Evolutionary conservation across 495 filamentous ascomycete genomes (phyloP), one percentile per base, ranked within the genome.

Genomic region (Aspergillus heteromorphus): DNA sequence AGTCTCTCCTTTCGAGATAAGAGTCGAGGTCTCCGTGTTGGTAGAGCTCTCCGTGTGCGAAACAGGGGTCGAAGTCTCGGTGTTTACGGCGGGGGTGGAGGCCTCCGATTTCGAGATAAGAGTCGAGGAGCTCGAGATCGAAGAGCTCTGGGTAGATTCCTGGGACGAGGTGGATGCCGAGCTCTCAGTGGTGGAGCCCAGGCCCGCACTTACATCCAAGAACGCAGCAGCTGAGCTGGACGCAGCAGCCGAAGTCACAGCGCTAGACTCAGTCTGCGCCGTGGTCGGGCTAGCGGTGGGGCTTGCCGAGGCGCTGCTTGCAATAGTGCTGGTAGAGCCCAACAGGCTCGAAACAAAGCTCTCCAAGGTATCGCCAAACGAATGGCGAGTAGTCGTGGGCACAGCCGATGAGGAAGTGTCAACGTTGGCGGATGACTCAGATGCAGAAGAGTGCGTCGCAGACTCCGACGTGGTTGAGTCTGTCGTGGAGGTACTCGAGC

Each of bases 281-380:
- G 43, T 13, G 40, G 43, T 10, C 21, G 43, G 13, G 40, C 40
- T 43, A 10, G 18, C 17, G 18, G 40, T 47, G 21, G 43, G 21
- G 27, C 21, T 29, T 21, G 17, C 16, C 9, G 23, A 23, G 18
- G 38, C 17, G 38, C 38, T 30, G 10, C 36, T 23, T 5, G 53
- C 29, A 27, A 18, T 29, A 20, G 25, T 42, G 40, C 45, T 42
- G 1, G 47, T 45, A 1, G 47, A 45, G 25, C 19, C 52, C 20
- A 38, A 13, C 18, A 54, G 14, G 16, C 45, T 30, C 6, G 36
- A 42, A 16, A 52, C 17, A 25, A 52, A 40, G 16, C 25, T 29
- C 17, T 47, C 56, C 20, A 54, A 25, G 16, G 49, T 30, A 8
- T 40, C 48, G n/a, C 40, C 21, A 3, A 48, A 42, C 16, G 45